Percentiles rank a stretch among this genome's conserved stretches.
phyloP scores from a whole-genome alignment of 257 asterid genomes.

The Primulina eburnea region DNA sequence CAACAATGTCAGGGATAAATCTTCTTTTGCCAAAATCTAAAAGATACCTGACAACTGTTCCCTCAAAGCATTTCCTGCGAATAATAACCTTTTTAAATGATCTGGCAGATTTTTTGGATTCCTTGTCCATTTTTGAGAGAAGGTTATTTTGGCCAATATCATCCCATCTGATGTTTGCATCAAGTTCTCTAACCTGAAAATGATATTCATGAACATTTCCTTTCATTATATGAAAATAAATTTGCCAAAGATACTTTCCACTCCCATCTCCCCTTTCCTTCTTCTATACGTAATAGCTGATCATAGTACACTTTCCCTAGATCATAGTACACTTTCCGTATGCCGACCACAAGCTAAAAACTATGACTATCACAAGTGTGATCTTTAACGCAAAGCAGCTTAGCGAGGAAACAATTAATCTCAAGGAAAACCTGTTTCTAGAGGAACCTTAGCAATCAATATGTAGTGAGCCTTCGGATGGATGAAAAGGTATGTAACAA shows the following conservation, averaged over 20 bases:
- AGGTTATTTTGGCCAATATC: constrained; percentile 59
- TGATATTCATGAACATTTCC: constrained; percentile 22
- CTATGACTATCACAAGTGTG: constrained; percentile 1
- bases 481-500: constrained; percentile 4
- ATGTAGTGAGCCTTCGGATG: constrained; percentile 11
- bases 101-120: constrained; percentile 52
- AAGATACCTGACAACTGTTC: constrained; percentile 61
- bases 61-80: constrained; percentile 75
- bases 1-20: constrained; percentile 79
- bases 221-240: constrained; percentile 20
- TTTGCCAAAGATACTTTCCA: constrained; percentile 10
- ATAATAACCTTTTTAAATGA: constrained; percentile 76
- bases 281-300: constrained; percentile 4
- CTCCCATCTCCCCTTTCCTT: constrained; percentile 9
- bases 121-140: constrained; percentile 49
- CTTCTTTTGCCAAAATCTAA: constrained; percentile 95
- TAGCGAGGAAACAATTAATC: constrained; percentile 13
- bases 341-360: constrained; percentile 11
- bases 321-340: constrained; percentile 15
- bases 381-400: constrained; percentile 6
- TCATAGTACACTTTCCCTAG: constrained; percentile 18
- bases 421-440: not conserved
- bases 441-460: constrained; percentile 16
- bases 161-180: constrained; percentile 81
- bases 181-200: constrained; percentile 84